Base-by-base conservation (phyloP, 192 early-diverging fungal genomes). In the Podila horticola region DNA sequence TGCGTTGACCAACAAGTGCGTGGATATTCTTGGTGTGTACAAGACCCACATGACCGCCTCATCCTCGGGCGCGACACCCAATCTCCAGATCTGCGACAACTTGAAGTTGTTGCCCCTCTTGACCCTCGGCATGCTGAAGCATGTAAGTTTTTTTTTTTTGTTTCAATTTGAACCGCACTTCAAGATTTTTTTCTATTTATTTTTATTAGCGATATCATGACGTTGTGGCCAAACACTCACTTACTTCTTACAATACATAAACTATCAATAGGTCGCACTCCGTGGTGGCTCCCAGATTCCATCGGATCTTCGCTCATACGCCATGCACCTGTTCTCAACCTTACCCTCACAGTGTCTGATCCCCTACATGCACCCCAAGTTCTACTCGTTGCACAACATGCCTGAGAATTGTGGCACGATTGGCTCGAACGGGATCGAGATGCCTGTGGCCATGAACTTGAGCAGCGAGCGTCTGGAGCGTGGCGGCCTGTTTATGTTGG, bases 21-120 rank as follows among this genome's bases (percentile, higher is more conserved):
- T 91, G 30, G 97, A 99, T 72, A 92, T 99, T n/a, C 77, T 99
- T 33, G 91, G 89, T 24, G 93, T 94, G 8, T 98, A 97, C 88
- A 97, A 97, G 86, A 85, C 90, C 12, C 86, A 91, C 58, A 93
- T 95, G 57, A 93, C 92, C 12, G 85, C 88, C 10, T 85, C 88
- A 4, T 89, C 89, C 6, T 88, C 90, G 0, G 93, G 94, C 5
- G 91, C 95, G 8, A 88, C 93, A 0, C 90, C 89, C 58, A 95
- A 97, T 73, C 79, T 99, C 26, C 87, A 95, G 81, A 84, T 93
- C 30, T 92, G 94, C 20, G 93, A 95, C 29, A 95, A 96, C 69
- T 82, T 99, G 66, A 93, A 94, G 74, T 79, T 97, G 36, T 79
- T 98, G 49, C 97, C 97, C 15, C 73, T 96, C 12, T 82, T 98